Base-by-base conservation (phyloP, 495 filamentous ascomycete genomes). In the Penicillium pancosmium region DNA sequence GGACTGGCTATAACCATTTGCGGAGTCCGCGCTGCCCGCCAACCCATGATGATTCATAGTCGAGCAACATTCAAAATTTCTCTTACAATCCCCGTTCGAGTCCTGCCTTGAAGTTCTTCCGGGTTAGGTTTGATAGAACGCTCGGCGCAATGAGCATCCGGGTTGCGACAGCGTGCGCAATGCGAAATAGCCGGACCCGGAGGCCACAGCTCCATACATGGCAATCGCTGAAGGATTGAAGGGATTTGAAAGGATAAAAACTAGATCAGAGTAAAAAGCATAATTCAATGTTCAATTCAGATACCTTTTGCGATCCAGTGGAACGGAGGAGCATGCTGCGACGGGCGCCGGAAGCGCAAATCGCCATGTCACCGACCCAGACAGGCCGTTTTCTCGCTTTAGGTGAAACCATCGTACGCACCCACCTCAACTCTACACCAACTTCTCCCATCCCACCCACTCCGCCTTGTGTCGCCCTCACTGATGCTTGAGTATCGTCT, bases 361-460 rank as follows among this genome's bases (percentile, higher is more conserved):
- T 66, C 66, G 65, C 67, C 69, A 72, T 74, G 73, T 72, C 68
- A 72, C 70, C 70, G 67, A 73, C 68, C 67, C 71, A 70, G 64
- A 64, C 67, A 66, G 65, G 57, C 68, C 65, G 68, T 64, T 70
- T 73, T 75, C 70, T 76, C 73, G 73, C 69, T 72, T 73, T 68
- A 71, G 66, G 72, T 76, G 73, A 76, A 78, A 78, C 73, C 68
- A 68, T 72, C 73, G 69, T 73, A 73, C 72, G 49, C 69, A 74
- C 68, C 67, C 57, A 69, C 66, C 64, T 62, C 65, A 60, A 70
- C 67, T 60, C 66, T 63, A 68, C 66, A 60, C 64, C 57, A 70
- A 65, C 57, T 66, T 61, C 69, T 56, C 58, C 60, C 55, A 49
- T 57, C 57, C 59, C 56, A 58, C 61, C 55, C 34, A 56, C 36